A percentile compares a stretch with the other conserved stretches of the same genome.
Evolutionary conservation across 2,329 filamentous ascomycete genomes (phyloP).

Genomic region (Aspergillus fischeri): DNA sequence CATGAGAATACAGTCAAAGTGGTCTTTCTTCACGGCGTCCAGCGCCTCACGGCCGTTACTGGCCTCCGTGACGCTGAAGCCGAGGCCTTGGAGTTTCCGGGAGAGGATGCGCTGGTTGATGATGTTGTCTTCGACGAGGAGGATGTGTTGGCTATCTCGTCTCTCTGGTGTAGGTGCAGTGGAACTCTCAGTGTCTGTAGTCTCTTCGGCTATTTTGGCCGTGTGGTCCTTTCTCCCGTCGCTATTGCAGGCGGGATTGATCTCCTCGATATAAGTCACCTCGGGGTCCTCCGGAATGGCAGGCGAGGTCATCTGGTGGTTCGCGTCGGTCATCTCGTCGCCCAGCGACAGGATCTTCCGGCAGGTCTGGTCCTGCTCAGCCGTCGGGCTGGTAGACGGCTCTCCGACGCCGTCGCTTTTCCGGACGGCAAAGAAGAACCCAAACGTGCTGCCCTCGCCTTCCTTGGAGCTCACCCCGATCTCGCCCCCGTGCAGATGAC

Average conservation of each 20-base stretch:
- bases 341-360: constrained; percentile 16
- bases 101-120: constrained; percentile 41
- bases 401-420: constrained; percentile 6
- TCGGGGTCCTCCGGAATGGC: constrained; percentile 13
- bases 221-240: constrained; percentile 12
- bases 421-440: constrained; percentile 53
- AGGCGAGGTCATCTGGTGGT: constrained; percentile 7
- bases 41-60: constrained; percentile 43
- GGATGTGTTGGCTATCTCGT: constrained; percentile 17
- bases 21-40: constrained; percentile 29
- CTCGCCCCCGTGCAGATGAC: constrained; percentile 73
- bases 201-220: constrained; percentile 2
- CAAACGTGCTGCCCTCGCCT: constrained; percentile 55
- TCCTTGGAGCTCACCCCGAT: constrained; percentile 64
- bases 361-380: constrained; percentile 15
- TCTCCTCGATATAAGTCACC: constrained; percentile 10
- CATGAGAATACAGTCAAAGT: constrained; percentile 67
- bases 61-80: constrained; percentile 33
- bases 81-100: constrained; percentile 33
- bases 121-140: constrained; percentile 44
- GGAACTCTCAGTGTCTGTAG: not conserved
- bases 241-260: not conserved
- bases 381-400: not conserved
- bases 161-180: not conserved
- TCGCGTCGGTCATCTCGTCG: constrained; percentile 13